Base-by-base conservation (phyloP, 2,329 filamentous ascomycete genomes). In the Clarireedia hainanense region DNA sequence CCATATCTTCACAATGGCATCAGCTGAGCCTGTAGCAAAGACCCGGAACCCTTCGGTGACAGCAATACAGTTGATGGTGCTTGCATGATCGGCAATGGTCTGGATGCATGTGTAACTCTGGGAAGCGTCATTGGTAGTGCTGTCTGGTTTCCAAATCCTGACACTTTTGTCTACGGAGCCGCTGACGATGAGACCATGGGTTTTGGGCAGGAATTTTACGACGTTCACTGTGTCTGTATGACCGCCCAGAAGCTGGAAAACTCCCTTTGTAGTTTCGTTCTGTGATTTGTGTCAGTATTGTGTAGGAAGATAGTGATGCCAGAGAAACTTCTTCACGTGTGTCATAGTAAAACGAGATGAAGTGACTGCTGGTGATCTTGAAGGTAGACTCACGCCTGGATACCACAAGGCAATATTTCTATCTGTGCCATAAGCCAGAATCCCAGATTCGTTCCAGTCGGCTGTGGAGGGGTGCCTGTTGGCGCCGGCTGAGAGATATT, bases 381-480 rank as follows among this genome's bases (percentile, higher is more conserved):
- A 49, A 47, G 47, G n/a, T 15, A 47, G 57, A 74, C 84, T 72
- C 77, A 91, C 89, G 69, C 79, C 72, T 55, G 91, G 91, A 68
- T 84, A 77, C 94, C 94, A 99, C 42, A 97, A 69, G 45, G 91
- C 92, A 64, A 99, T 80, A 72, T 94, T 94, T 64, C 85, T 84
- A 71, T 95, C 89, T 7, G 91, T 86, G 34, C 94, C 94, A 74
- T 89, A 99, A 30, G 91, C 94, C 53, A 99, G 76, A 46, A 91
- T 69, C 9, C 87, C 88, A 20, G 75, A 75, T 60, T 79, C 74
- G 68, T 88, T 84, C 94, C 94, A 99, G 73, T 97, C 92, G 27
- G 92, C 91, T 27, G 90, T 88, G 15, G 86, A 85, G 17, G 92
- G 88, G 66, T 97, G 89, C 65, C 92, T 81, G 71, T 97, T 99